Base-by-base conservation (phyloP, 2,329 filamentous ascomycete species). In the Zasmidium cellare region DNA sequence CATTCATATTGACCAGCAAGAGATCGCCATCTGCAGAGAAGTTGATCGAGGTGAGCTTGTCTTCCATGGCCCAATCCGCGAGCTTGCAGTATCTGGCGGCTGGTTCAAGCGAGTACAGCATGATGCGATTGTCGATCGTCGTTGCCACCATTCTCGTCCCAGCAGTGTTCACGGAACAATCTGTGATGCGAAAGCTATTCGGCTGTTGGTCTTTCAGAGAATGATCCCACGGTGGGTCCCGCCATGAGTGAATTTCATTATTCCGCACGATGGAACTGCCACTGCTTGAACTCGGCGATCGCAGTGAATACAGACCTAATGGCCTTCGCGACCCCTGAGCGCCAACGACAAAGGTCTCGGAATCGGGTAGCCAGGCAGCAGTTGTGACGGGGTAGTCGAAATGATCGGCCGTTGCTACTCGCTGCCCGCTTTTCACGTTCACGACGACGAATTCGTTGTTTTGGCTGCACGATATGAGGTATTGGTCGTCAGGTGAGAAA, bases 401-500 rank as follows among this genome's bases (percentile, higher is more conserved):
- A 49, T 86, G 83, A 52, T 85, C 82, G 16, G 93, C 81, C 9
- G 80, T 84, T 55, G 84, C 81, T 44, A 91, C 77, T 46, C 86
- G 78, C 41, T 78, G 76, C 0, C 90, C 90, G 41, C 66, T 70
- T 12, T 63, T 61, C 11, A 70, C 61, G 52, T 66, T 64, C 44
- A 72, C 65, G 18, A 74, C 67, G 14, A 69, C 67, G 31, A 74
- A 69, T 46, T 73, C 70, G 56, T 71, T 72, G 58, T 66, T 70
- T 49, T 71, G 65, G 11, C 70, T 89, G 72, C 93, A 97, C 16
- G 89, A 93, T 41, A 97, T 86, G 31, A 99, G 80, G 76, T 90
- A 90, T 1, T 83, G 83, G 75, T 96, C 91, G 73, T 99, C 91
- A 3, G 92, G 94, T 71, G 92, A 97, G 91, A 94, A 99, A 1